Percentiles rank a stretch among this genome's conserved stretches.
Conservation (phyloP, 2,329 filamentous ascomycete genomes). For the Cercospora canescens region DNA sequence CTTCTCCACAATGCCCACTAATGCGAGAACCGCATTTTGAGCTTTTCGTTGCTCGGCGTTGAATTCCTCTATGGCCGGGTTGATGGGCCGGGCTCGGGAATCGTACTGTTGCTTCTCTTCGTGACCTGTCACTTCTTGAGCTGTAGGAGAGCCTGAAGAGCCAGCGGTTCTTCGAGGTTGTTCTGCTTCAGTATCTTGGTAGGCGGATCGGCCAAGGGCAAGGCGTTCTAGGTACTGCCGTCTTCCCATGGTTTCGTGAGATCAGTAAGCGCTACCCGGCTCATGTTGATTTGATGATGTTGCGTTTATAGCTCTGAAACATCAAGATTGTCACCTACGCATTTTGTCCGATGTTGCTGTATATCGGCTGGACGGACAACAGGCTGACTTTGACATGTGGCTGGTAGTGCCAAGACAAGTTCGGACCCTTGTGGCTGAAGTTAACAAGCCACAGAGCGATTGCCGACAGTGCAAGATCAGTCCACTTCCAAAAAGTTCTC, state of each 20-base stretch:
- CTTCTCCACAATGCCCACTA: slow-evolving; percentile 49
- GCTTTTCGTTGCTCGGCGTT: slow-evolving; percentile 45
- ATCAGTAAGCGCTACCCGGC: background rate
- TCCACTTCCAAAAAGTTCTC: slow-evolving; percentile 9
- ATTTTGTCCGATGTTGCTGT: background rate
- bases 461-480: no score
- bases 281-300: background rate
- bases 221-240: slow-evolving; percentile 34
- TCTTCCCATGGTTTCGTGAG: slow-evolving; percentile 31
- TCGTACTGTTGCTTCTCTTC: slow-evolving; percentile 44
- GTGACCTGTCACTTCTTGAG: background rate
- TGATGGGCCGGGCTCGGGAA: slow-evolving; percentile 46
- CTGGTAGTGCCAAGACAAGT: background rate
- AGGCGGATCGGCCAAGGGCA: slow-evolving; percentile 42
- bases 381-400: background rate
- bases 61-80: slow-evolving; percentile 41
- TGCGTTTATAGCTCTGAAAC: background rate
- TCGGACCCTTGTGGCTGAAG: background rate
- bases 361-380: background rate
- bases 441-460: background rate
- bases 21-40: slow-evolving; percentile 50
- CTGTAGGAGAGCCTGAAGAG: background rate
- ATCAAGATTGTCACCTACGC: background rate
- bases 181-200: slow-evolving; percentile 43
- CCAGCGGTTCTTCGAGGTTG: slow-evolving; percentile 41